Conservation (phyloP, 75 land plant genomes). For the Sequoiadendron giganteum region DNA sequence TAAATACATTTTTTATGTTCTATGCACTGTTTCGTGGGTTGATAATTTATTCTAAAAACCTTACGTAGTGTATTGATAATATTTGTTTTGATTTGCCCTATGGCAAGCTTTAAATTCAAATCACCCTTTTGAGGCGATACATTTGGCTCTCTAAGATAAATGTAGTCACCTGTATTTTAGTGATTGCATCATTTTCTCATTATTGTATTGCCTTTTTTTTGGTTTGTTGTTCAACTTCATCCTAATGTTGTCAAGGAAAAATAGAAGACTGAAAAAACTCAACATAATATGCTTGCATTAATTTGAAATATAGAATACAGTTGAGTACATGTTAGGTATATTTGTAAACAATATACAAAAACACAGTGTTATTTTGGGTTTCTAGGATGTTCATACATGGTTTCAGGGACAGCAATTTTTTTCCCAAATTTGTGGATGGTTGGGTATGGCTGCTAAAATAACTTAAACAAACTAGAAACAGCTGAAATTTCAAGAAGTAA, state of each 20-base stretch:
- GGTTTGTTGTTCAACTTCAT: not conserved
- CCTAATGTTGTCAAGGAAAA: not conserved
- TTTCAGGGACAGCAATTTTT: no score
- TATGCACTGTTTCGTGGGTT: not conserved
- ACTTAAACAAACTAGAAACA: no score
- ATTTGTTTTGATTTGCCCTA: not conserved
- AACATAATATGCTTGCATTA: not conserved
- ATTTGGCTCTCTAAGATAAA: not conserved
- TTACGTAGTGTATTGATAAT: not conserved
- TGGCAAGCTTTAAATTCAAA: conserved; percentile 1
- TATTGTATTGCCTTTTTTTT: not conserved
- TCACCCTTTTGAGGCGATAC: not conserved
- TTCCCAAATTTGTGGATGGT: not conserved
- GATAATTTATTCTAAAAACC: not conserved
- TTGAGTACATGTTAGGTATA: not conserved
- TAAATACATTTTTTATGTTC: conserved; percentile 7
- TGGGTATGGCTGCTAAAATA: no score
- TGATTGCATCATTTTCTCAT: not conserved
- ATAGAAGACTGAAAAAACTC: not conserved
- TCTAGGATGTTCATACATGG: no score
- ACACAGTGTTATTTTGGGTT: no score
- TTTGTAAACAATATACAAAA: no score
- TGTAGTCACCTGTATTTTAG: not conserved
- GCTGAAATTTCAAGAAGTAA: no score
- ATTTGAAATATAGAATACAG: no score